phyloP scores from a whole-genome alignment of 2,329 filamentous ascomycete species.

The Aspergillus persii region DNA sequence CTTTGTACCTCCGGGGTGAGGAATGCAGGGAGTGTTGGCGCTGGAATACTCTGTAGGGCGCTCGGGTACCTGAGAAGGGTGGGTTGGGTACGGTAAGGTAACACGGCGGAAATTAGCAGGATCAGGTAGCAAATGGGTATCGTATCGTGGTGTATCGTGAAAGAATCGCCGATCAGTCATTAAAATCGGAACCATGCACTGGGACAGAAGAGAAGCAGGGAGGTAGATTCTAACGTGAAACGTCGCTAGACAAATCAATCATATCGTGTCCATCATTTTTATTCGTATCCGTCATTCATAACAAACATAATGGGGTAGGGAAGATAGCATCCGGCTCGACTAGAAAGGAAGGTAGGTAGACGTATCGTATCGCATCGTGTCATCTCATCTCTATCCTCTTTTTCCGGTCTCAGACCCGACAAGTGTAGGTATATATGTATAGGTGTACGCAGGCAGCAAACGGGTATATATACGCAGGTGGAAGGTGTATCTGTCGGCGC shows the following conservation, averaged over 20 bases:
- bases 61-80: too few relatives aligned
- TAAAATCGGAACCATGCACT: too few relatives aligned
- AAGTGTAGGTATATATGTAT: not conserved
- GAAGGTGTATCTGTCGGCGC: not conserved
- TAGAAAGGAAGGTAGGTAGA: not conserved
- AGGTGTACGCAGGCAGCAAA: not conserved
- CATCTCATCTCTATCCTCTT: not conserved
- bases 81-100: not conserved
- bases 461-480: not conserved
- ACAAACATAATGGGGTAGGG: not conserved
- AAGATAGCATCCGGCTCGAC: not conserved
- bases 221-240: not conserved
- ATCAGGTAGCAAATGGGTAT: not conserved
- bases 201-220: not conserved
- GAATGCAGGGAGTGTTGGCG: too few relatives aligned
- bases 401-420: not conserved
- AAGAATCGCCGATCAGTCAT: too few relatives aligned
- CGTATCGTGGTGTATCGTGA: not conserved
- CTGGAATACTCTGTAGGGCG: too few relatives aligned
- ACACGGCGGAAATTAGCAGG: not conserved
- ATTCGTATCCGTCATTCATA: not conserved
- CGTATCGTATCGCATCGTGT: too few relatives aligned
- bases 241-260: not conserved
- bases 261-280: not conserved
- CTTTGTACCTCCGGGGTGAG: too few relatives aligned